Base-by-base conservation (phyloP, 495 filamentous ascomycete species). In the Daldinia childiae region DNA sequence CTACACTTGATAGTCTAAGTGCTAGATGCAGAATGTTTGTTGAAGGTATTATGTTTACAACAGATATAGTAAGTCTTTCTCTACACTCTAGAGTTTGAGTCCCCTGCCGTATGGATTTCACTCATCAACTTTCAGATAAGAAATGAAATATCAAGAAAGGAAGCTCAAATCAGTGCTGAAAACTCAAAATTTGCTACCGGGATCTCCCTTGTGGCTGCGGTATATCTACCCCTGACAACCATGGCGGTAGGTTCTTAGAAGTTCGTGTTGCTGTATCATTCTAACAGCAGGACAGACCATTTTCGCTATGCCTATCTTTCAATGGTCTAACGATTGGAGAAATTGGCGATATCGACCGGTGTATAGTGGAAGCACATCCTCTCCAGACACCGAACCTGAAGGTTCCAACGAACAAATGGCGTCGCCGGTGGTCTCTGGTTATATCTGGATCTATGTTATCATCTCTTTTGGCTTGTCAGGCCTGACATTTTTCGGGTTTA, bases 251-350 rank as follows among this genome's bases (percentile, higher is more conserved):
- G 58, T 48, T 12, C 24, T n/a, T 11, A 0, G 1, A 48, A 19
- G 5, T 2, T 1, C 1, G 2, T 4, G 6, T 7, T 5, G 11
- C 14, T 3, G 11, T 60, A 60, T 27, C 3, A 21, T 45, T 14
- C 58, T 60, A 4, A 60, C 58, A 32, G 19, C 21, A n/a, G 29
- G 45, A 15, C 4, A 60, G 58, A 48, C 58, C 0, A 48, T 60
- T 12, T 60, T 60, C 26, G 14, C 39, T n/a, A 45, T 60, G 58
- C 58, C 58, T 0, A 45, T 60, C 5, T 60, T 48, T 12, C 58
- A 60, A 5, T 60, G 58, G 39, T 45, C 58, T 48, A 60, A 60
- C 26, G 39, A 60, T 26, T 60, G 58, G 58, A 60, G 58, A 48
- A 39, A 60, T 17, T 43, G 0, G 4, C 58, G 24, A 32, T 60